Evolutionary conservation across 257 asterid species (phyloP).

Genomic region (Handroanthus guayacan): DNA sequence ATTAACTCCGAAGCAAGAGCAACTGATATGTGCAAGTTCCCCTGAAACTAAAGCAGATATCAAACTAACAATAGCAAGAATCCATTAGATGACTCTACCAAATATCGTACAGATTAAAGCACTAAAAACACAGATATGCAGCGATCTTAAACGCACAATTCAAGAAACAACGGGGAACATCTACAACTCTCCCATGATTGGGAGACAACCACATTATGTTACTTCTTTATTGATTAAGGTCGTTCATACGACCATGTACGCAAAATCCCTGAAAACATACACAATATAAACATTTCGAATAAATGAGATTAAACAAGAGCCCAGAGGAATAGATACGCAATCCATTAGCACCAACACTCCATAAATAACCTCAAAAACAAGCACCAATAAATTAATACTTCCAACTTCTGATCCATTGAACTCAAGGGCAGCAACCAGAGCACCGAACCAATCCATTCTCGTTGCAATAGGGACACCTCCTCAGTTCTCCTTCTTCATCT

Average conservation of each 20-base stretch:
- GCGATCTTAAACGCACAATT: background rate
- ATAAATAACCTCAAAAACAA: constrained; percentile 39
- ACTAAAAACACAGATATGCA: constrained; percentile 7
- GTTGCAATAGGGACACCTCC: constrained; percentile 72
- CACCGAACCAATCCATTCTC: constrained; percentile 91
- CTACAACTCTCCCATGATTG: constrained; percentile 24
- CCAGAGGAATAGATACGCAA: constrained; percentile 25
- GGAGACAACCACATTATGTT: constrained; percentile 19
- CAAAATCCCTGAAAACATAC: constrained; percentile 33
- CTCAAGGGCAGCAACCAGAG: constrained; percentile 71
- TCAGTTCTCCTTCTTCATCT: constrained; percentile 61
- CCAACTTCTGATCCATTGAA: constrained; percentile 23
- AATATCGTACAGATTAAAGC: background rate
- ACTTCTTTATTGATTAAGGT: constrained; percentile 22
- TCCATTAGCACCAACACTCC: constrained; percentile 35
- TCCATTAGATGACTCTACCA: constrained; percentile 8
- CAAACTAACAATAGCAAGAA: background rate
- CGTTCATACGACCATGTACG: constrained; percentile 3
- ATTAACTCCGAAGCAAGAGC: background rate
- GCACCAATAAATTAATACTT: constrained; percentile 11
- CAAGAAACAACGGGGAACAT: constrained; percentile 19
- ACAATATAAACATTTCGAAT: constrained; percentile 42
- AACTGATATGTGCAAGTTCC: background rate
- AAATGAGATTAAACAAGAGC: constrained; percentile 39
- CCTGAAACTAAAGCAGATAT: background rate